Evolutionary conservation across 192 early-diverging fungal species (phyloP).

Genomic region (Coemansia sp.): DNA sequence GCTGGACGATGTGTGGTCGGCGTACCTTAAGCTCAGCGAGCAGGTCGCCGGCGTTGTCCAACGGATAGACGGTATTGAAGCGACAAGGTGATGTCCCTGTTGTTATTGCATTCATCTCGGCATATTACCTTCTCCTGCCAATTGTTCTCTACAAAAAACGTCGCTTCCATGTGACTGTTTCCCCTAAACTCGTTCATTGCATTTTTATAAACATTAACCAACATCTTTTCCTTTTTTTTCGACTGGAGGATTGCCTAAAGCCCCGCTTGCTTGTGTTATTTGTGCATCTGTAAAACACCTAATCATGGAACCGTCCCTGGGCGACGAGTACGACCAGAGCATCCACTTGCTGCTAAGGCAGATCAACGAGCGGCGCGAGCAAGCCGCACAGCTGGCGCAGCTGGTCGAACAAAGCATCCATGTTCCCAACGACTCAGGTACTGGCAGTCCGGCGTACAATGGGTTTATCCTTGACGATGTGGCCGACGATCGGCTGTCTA

Average conservation of each 20-base stretch:
- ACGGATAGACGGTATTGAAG: constrained; percentile 26
- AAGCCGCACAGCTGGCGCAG: constrained; percentile 25
- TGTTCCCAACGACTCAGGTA: not conserved
- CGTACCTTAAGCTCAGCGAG: constrained; percentile 35
- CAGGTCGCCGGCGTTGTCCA: constrained; percentile 27
- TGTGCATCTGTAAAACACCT: too few relatives aligned
- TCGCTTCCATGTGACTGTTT: not conserved
- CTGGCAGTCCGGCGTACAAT: not conserved
- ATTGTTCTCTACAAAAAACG: too few relatives aligned
- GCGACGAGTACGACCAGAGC: constrained; percentile 4
- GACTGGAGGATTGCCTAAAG: not conserved
- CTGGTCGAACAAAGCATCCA: constrained; percentile 30
- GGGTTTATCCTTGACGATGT: not conserved
- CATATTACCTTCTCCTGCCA: not conserved
- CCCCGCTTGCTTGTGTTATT: not conserved
- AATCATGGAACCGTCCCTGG: not conserved
- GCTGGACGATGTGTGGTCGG: constrained; percentile 39
- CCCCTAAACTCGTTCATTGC: not conserved
- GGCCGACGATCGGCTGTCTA: not conserved
- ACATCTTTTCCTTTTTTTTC: too few relatives aligned
- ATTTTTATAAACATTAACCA: not conserved
- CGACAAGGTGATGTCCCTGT: not conserved
- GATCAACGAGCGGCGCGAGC: constrained; percentile 13
- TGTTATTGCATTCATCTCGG: not conserved
- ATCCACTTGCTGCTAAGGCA: constrained; percentile 22